Conservation (phyloP, 1,139 yeast genomes). For the Lipomyces yarrowii region DNA sequence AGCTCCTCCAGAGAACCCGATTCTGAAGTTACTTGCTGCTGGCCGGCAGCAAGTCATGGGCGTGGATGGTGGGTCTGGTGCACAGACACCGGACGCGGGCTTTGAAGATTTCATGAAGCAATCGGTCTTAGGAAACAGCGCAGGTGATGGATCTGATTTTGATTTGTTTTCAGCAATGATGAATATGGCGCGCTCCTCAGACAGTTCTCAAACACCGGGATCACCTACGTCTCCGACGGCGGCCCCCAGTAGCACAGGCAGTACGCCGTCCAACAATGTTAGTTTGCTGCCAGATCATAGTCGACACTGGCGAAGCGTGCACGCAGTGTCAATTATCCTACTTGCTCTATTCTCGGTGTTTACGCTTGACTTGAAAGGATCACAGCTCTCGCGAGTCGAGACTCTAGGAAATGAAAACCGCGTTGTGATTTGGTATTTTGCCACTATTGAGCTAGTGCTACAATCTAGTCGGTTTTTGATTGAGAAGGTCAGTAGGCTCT, state of each 20-base stretch:
- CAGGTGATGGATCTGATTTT: not conserved
- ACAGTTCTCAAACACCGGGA: not conserved
- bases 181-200: slow-evolving; percentile 14
- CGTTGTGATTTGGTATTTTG: slow-evolving; percentile 38
- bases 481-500: slow-evolving; percentile 34
- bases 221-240: not conserved
- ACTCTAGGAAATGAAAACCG: slow-evolving; percentile 5
- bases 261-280: not conserved
- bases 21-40: slow-evolving; percentile 18
- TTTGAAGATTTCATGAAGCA: slow-evolving; percentile 16
- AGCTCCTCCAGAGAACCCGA: slow-evolving; percentile 26
- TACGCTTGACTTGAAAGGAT: slow-evolving; percentile 21
- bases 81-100: slow-evolving; percentile 6
- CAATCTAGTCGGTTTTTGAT: slow-evolving; percentile 41
- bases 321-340: slow-evolving; percentile 33
- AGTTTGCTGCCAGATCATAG: slow-evolving; percentile 1
- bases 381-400: slow-evolving; percentile 23
- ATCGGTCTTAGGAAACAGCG: slow-evolving; percentile 5
- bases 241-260: not conserved
- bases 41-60: slow-evolving; percentile 12
- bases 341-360: slow-evolving; percentile 22
- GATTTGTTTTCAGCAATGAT: slow-evolving; percentile 14
- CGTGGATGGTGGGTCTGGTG: not conserved
- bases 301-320: slow-evolving; percentile 37
- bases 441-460: slow-evolving; percentile 40